phyloP scores from a whole-genome alignment of 2,329 filamentous ascomycete species.

The Paecilomyces dactylethromorphus region DNA sequence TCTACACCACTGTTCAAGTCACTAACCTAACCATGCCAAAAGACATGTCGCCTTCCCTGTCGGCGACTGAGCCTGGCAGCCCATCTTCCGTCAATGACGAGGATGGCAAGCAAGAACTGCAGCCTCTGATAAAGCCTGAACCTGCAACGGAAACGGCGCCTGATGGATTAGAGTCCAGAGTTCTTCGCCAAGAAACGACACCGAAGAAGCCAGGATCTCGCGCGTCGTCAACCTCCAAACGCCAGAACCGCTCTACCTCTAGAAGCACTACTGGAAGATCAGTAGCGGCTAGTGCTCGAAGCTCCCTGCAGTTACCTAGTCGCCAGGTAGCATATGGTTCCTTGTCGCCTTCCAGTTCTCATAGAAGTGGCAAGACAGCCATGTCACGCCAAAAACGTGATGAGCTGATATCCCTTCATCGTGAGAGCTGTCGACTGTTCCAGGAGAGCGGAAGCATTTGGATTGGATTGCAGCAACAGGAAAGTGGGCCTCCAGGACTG shows the following conservation, averaged over 20 bases:
- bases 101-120: neutral
- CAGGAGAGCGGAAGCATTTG: constrained; percentile 12
- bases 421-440: constrained; percentile 36
- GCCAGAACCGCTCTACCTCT: constrained; percentile 26
- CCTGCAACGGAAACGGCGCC: neutral
- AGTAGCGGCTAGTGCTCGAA: constrained; percentile 16
- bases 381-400: constrained; percentile 20
- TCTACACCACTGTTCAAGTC: constrained; percentile 14
- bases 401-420: constrained; percentile 31
- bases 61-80: neutral
- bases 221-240: constrained; percentile 22
- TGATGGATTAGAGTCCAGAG: no score
- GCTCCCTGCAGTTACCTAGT: constrained; percentile 19
- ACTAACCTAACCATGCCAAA: constrained; percentile 10
- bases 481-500: neutral
- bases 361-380: constrained; percentile 13
- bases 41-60: neutral
- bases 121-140: neutral
- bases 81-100: neutral
- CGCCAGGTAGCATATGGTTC: constrained; percentile 21
- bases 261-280: constrained; percentile 21
- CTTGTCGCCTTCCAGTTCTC: constrained; percentile 16
- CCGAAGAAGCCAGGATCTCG: constrained; percentile 20
- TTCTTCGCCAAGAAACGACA: constrained; percentile 2
- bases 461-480: neutral